These are phyloP conservation scores for Kazachstania sp. DNA, from an alignment of 1,139 yeast species.

Conservation along the genomic window DNA sequence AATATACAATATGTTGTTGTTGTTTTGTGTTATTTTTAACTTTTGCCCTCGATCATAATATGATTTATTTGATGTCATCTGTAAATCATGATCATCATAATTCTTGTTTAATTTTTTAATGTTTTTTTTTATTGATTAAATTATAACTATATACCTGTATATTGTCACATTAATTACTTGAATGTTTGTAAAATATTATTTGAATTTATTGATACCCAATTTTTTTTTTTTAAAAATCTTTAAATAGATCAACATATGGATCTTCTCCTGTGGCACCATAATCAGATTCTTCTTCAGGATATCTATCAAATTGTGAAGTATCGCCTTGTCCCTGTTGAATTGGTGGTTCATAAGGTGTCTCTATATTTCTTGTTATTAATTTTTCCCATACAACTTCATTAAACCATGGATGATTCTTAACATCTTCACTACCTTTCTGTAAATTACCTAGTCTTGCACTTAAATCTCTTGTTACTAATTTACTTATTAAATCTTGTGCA, in stretches of 20 bases:
- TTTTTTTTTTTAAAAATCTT: conserved; percentile 57
- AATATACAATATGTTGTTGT: too few relatives aligned
- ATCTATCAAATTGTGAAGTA: conserved; percentile 83
- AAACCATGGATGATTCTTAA: conserved; percentile 89
- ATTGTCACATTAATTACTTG: neutral
- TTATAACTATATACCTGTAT: neutral
- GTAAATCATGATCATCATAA: neutral
- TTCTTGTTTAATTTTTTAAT: neutral
- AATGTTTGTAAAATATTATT: neutral
- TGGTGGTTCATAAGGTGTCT: conserved; percentile 99
- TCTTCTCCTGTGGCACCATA: conserved; percentile 76
- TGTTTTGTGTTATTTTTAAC: too few relatives aligned
- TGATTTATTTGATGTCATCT: neutral
- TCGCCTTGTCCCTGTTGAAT: conserved; percentile 94
- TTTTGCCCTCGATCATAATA: too few relatives aligned
- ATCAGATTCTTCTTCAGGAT: conserved; percentile 86
- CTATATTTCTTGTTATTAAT: conserved; percentile 76
- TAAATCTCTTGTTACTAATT: conserved; percentile 78
- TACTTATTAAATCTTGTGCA: conserved; percentile 68
- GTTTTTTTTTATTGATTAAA: neutral
- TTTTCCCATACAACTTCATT: conserved; percentile 94
- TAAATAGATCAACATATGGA: conserved; percentile 65
- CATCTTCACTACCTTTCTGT: conserved; percentile 81
- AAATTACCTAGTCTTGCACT: conserved; percentile 85
- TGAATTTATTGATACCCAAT: neutral